Evolutionary conservation across 75 land plant species (phyloP), one percentile per base, ranked within the genome.

Genomic region (Sequoia sempervirens): DNA sequence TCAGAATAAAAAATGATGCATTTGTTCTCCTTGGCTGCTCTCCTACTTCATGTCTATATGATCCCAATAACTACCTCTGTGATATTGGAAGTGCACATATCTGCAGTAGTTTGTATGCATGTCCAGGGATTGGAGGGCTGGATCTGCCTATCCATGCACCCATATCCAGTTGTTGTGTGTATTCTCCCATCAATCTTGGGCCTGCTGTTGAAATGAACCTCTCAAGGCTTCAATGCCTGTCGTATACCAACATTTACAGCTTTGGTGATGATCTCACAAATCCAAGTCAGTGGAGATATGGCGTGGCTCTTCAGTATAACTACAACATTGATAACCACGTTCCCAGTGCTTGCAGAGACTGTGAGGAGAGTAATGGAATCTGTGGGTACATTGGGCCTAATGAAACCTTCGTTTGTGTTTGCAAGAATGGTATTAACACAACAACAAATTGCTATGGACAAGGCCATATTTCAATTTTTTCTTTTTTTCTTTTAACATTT

Each of bases 1-100:
- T 85, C 74, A 28, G 73, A 47, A 40, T 85, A 1, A 15, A 47
- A 3, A 54, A 34, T 58, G 37, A 80, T 70, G 53, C 38, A 12
- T 85, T 85, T 46, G 75, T 85, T 82, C 86, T 85, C 74, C 86
- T 85, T 12, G 69, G 69, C 26, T 81, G 83, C 83, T 58, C 69
- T 37, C 15, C 83, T 14, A 45, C 75, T 17, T 81, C 82, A 47
- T 52, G 10, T 7, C 46, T 81, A 5, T 37, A 40, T 43, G 41
- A 66, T 66, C 53, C 53, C 30, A 2, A 52, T 6, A 81, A 61
- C 86, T 43, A 66, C 36, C 72, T 85, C 28, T 85, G 86, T 47
- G 83, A 85, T 41, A 82, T 82, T 23, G 82, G 74, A n/a, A 81
- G 83, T 32, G 69, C 75, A 28, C 83, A 80, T 20, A 64, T 85